Conservation (phyloP, 495 filamentous ascomycete species). For the Talaromyces nanjingensis region DNA sequence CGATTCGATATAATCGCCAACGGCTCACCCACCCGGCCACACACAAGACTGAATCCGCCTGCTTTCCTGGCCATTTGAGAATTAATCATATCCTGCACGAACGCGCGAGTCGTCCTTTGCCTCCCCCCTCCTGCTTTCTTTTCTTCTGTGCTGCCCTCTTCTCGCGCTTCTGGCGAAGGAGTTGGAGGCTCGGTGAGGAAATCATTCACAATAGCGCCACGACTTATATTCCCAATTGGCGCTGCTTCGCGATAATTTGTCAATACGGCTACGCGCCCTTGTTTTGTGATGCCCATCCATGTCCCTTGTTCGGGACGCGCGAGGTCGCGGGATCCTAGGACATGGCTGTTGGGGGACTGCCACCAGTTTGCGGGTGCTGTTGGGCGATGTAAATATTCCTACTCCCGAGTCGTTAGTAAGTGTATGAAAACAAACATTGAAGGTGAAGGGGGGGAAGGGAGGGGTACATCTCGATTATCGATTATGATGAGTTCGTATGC, state of each 20-base stretch:
- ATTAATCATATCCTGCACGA: conserved; percentile 60
- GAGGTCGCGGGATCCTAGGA: conserved; percentile 65
- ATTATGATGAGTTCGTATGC: conserved; percentile 82
- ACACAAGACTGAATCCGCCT: conserved; percentile 89
- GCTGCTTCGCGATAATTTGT: conserved; percentile 83
- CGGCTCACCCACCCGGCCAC: conserved; percentile 70
- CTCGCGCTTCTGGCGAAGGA: too few species aligned
- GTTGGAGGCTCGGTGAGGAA: conserved; percentile 54
- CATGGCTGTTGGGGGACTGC: conserved; percentile 50
- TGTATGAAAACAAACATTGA: too few species aligned
- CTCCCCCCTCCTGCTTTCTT: not conserved
- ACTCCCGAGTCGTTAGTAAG: too few species aligned
- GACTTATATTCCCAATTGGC: conserved; percentile 55
- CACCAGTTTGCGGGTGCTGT: conserved; percentile 83
- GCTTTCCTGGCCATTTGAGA: conserved; percentile 48
- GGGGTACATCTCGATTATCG: conserved; percentile 81
- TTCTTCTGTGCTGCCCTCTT: not conserved
- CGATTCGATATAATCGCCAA: conserved; percentile 88
- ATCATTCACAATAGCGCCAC: conserved; percentile 80
- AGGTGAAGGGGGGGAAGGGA: too few species aligned
- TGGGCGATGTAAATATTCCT: conserved; percentile 82
- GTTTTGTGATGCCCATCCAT: conserved; percentile 85
- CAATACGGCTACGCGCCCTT: conserved; percentile 80
- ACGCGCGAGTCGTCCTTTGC: conserved; percentile 42
- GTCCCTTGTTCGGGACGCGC: conserved; percentile 66